Conservation (phyloP, 305 asterid genomes). For the Caryopteris hybrid region DNA sequence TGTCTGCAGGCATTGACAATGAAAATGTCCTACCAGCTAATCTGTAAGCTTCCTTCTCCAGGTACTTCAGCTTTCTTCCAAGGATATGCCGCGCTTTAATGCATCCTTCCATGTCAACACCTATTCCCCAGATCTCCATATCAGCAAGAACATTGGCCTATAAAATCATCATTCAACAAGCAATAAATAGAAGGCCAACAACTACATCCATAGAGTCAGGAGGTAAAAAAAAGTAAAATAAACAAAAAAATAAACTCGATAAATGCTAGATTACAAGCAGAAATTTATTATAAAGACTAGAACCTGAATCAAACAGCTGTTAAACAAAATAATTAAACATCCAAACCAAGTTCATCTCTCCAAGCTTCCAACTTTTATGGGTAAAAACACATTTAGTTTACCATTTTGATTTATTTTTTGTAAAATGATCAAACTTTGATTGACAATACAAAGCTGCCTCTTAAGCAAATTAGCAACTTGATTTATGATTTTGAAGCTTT, state of each 20-base stretch:
- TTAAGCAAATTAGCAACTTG: neutral
- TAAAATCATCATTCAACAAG: constrained; percentile 19
- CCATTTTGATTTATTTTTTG: constrained; percentile 8
- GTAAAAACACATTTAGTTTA: neutral
- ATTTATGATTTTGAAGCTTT: constrained; percentile 5
- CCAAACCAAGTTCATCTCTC: neutral
- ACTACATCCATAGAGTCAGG: neutral
- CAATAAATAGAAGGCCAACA: constrained; percentile 7
- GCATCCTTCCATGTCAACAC: constrained; percentile 98
- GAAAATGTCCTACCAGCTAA: constrained; percentile 92
- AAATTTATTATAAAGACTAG: neutral
- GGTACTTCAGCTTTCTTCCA: constrained; percentile 69
- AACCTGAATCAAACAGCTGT: constrained; percentile 8
- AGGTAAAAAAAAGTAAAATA: constrained; percentile 5
- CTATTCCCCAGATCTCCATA: constrained; percentile 95
- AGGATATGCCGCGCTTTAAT: constrained; percentile 69
- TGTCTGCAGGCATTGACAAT: constrained; percentile 83
- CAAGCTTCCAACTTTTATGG: neutral
- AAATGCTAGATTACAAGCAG: constrained; percentile 7
- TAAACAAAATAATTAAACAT: neutral
- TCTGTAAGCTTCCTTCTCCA: constrained; percentile 83
- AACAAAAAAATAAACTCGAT: neutral
- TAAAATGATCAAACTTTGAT: neutral
- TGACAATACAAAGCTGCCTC: constrained; percentile 7
- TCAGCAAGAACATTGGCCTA: constrained; percentile 87